These are phyloP conservation scores for Wickerhamomyces hampshirensis DNA, from an alignment of 805 yeast species.

Conservation along the genomic window DNA sequence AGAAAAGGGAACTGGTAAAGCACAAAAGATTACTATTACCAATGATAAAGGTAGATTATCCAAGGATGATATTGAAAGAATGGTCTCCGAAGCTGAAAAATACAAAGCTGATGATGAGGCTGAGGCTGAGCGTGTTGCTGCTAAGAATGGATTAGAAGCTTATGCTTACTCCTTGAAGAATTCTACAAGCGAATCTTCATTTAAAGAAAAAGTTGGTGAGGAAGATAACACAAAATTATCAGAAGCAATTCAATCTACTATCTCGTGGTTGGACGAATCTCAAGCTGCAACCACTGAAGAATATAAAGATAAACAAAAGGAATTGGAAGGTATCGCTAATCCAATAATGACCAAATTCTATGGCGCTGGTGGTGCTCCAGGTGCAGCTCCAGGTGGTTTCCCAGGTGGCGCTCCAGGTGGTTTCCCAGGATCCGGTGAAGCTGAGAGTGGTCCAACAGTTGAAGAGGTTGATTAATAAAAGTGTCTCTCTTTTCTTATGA, in stretches of 20 bases:
- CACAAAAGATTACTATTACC: slow-evolving; percentile 94
- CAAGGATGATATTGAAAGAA: slow-evolving; percentile 95
- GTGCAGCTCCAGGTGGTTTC: slow-evolving; percentile 41
- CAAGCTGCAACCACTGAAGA: slow-evolving; percentile 92
- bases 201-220: slow-evolving; percentile 75
- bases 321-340: slow-evolving; percentile 92
- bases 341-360: slow-evolving; percentile 97
- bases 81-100: slow-evolving; percentile 97
- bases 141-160: slow-evolving; percentile 95
- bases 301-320: slow-evolving; percentile 91
- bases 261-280: slow-evolving; percentile 89
- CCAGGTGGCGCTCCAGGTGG: slow-evolving; percentile 63
- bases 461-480: slow-evolving; percentile 66
- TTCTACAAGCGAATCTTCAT: slow-evolving; percentile 63
- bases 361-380: slow-evolving; percentile 88
- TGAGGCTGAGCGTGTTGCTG: slow-evolving; percentile 88
- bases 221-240: slow-evolving; percentile 69
- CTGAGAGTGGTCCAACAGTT: slow-evolving; percentile 61
- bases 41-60: slow-evolving; percentile 99
- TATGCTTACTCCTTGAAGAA: slow-evolving; percentile 92
- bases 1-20: slow-evolving; percentile 98
- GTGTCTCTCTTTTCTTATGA: no score
- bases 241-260: slow-evolving; percentile 80
- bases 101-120: slow-evolving; percentile 95
- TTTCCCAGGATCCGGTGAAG: slow-evolving; percentile 54